phyloP scores from a whole-genome alignment of 768 basidiomycete genomes.

The Rhizopogon vinicolor region DNA sequence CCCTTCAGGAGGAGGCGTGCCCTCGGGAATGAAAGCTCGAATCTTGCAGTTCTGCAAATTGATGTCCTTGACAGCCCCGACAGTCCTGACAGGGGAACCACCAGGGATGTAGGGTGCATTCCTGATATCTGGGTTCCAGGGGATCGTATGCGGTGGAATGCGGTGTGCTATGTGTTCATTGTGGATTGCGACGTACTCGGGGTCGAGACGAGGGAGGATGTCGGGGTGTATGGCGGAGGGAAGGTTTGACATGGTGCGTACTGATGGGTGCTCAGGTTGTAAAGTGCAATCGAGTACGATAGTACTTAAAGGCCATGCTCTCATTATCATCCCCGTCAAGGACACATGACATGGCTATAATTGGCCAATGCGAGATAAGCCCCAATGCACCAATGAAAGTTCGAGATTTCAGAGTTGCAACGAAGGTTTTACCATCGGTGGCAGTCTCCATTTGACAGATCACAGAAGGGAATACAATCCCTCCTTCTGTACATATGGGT shows the following conservation, averaged over 20 bases:
- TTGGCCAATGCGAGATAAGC: slow-evolving; percentile 3
- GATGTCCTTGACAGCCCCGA: slow-evolving; percentile 49
- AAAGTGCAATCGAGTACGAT: neutral
- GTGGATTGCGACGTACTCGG: slow-evolving; percentile 62
- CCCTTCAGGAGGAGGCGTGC: slow-evolving; percentile 41
- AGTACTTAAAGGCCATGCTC: neutral
- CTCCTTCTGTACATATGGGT: too few species aligned
- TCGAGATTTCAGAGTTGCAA: neutral
- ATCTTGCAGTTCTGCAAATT: slow-evolving; percentile 45
- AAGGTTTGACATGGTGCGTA: slow-evolving; percentile 12
- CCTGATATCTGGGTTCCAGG: slow-evolving; percentile 57
- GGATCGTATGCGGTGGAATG: slow-evolving; percentile 48
- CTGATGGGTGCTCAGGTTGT: neutral
- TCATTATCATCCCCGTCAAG: neutral
- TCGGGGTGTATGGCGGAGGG: slow-evolving; percentile 57
- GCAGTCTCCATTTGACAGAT: too few species aligned
- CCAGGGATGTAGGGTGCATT: slow-evolving; percentile 49
- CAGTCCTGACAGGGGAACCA: slow-evolving; percentile 46
- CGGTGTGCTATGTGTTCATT: slow-evolving; percentile 39
- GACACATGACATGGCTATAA: slow-evolving; percentile 12
- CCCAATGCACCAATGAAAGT: neutral
- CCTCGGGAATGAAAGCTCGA: slow-evolving; percentile 62
- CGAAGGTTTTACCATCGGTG: too few species aligned
- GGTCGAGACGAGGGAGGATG: slow-evolving; percentile 49
- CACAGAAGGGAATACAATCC: too few species aligned